Percentiles rank a stretch among this genome's conserved stretches.
Conservation (phyloP, 345 rosid genomes). For the Anastatica hierochuntica region DNA sequence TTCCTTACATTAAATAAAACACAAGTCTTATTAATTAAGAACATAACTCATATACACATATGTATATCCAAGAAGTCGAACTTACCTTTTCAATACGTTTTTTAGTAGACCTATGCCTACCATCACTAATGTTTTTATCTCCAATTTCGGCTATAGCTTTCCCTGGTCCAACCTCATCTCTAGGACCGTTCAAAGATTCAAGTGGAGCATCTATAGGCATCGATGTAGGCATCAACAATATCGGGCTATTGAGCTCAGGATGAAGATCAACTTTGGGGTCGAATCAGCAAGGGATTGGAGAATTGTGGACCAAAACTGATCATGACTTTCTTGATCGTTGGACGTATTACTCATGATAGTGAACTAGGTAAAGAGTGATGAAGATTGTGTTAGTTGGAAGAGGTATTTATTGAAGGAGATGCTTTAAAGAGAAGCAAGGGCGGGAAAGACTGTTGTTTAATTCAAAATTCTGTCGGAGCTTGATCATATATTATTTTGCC, state of each 20-base stretch:
- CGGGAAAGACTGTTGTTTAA: conserved; percentile 9
- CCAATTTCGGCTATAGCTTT: background rate
- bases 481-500: background rate
- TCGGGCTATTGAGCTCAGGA: background rate
- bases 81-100: background rate
- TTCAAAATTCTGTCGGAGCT: conserved; percentile 9
- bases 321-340: conserved; percentile 1
- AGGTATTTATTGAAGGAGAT: background rate
- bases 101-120: background rate
- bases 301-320: conserved; percentile 11
- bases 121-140: background rate
- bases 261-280: background rate
- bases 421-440: conserved; percentile 1
- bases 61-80: background rate
- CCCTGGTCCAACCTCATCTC: background rate
- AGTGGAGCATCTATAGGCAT: background rate
- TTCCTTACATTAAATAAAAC: background rate
- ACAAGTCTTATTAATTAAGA: background rate
- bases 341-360: background rate
- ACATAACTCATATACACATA: background rate
- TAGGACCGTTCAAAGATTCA: background rate
- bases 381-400: background rate
- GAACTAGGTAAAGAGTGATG: background rate
- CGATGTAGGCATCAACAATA: background rate
- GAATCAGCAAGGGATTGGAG: background rate